phyloP scores from a whole-genome alignment of 177 flowering plant species.

The Vitis hybrid region DNA sequence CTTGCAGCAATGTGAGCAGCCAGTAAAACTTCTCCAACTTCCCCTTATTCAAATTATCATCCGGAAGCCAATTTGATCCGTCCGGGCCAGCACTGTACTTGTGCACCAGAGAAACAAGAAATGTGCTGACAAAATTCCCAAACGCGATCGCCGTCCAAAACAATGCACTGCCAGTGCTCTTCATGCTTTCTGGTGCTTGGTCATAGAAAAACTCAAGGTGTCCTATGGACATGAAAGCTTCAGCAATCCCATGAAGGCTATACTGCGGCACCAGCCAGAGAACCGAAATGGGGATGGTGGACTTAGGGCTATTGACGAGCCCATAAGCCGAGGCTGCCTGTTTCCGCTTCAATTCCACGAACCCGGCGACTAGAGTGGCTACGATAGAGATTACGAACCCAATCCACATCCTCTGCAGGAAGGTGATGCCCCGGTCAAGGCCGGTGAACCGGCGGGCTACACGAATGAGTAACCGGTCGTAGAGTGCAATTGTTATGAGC shows the following conservation, averaged over 20 bases:
- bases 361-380: constrained; percentile 48
- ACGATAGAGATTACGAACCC: constrained; percentile 47
- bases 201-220: constrained; percentile 75
- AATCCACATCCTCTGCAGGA: constrained; percentile 50
- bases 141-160: constrained; percentile 59
- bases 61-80: constrained; percentile 67
- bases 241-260: constrained; percentile 63
- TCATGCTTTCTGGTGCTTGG: constrained; percentile 80
- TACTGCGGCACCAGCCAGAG: constrained; percentile 72
- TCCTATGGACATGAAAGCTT: constrained; percentile 76
- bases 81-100: constrained; percentile 39
- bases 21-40: constrained; percentile 72
- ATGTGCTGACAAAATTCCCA: constrained; percentile 53
- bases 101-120: constrained; percentile 53
- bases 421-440: constrained; percentile 45
- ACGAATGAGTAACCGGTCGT: constrained; percentile 44
- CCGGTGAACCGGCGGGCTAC: constrained; percentile 41
- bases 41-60: constrained; percentile 56
- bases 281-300: constrained; percentile 41
- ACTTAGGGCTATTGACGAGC: constrained; percentile 23
- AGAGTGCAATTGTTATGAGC: constrained; percentile 40
- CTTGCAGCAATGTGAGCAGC: constrained; percentile 56
- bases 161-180: constrained; percentile 56
- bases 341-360: constrained; percentile 40
- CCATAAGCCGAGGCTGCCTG: constrained; percentile 30